Percentiles rank a stretch among this genome's conserved stretches.
phyloP scores from a whole-genome alignment of 345 rosid species.

The Acer saccharum region DNA sequence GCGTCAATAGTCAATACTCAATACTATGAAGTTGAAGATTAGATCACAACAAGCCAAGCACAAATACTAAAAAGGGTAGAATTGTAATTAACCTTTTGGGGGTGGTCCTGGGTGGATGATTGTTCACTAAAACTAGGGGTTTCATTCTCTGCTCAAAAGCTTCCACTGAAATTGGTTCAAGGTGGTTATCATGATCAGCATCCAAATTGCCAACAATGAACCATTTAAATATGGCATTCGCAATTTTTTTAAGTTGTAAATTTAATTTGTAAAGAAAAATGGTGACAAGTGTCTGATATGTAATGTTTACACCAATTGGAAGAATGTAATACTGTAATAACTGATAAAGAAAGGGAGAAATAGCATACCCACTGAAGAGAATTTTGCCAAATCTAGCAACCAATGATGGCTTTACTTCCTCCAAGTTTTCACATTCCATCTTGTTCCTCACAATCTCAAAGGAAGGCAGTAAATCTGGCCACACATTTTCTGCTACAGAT shows the following conservation, averaged over 20 bases:
- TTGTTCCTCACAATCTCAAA: slow-evolving; percentile 22
- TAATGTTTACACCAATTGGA: not conserved
- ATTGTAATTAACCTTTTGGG: not conserved
- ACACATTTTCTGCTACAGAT: slow-evolving; percentile 45
- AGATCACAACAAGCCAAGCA: too few species aligned
- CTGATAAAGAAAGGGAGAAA: not conserved
- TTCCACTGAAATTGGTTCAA: too few species aligned
- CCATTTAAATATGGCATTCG: too few species aligned
- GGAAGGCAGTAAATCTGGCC: slow-evolving; percentile 41
- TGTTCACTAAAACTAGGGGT: too few species aligned
- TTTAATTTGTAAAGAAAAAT: too few species aligned
- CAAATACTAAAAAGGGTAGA: too few species aligned
- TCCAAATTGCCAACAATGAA: too few species aligned
- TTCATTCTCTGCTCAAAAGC: too few species aligned
- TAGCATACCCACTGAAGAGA: slow-evolving; percentile 46
- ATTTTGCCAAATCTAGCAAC: slow-evolving; percentile 65
- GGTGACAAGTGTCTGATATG: not conserved
- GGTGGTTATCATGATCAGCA: too few species aligned
- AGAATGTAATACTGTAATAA: slow-evolving; percentile 6
- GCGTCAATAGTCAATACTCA: not conserved
- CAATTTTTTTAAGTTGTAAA: too few species aligned
- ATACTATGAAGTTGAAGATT: not conserved
- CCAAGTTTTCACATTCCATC: slow-evolving; percentile 20
- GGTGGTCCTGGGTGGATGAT: too few species aligned
- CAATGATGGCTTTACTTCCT: slow-evolving; percentile 38